A percentile compares a stretch with the other conserved stretches of the same genome.
Evolutionary conservation across 169 alveolate species (phyloP).

Genomic region (Plasmodium sp.): DNA sequence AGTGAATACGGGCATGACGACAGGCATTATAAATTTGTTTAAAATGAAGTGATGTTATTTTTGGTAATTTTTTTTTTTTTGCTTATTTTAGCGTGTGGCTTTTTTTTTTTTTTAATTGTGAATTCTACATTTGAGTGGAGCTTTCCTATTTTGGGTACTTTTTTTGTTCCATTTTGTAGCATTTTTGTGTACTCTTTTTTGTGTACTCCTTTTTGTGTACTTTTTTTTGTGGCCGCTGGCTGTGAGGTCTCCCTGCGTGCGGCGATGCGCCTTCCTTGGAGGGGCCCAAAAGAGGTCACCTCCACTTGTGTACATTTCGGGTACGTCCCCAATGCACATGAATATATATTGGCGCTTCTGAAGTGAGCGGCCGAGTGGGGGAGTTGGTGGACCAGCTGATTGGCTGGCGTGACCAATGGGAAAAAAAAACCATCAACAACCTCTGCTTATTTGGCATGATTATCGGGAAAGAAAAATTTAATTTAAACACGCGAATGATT

Average conservation of each 20-base stretch:
- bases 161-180: neutral
- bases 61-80: neutral
- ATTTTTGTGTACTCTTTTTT: neutral
- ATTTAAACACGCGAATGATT: neutral
- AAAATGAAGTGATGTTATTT: slow-evolving; percentile 3
- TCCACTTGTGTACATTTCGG: neutral
- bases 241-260: neutral
- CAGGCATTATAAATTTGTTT: neutral
- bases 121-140: neutral
- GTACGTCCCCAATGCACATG: neutral
- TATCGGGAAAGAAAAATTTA: neutral
- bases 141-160: neutral
- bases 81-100: neutral
- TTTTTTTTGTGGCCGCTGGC: neutral
- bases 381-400: neutral
- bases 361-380: neutral
- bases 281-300: neutral
- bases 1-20: neutral
- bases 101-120: neutral
- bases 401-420: neutral
- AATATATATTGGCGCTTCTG: neutral
- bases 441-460: neutral
- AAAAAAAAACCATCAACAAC: neutral
- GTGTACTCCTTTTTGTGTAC: neutral
- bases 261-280: neutral